Evolutionary conservation across 2,329 filamentous ascomycete genomes (phyloP), one percentile per base, ranked within the genome.

Genomic region (Fusarium poae): DNA sequence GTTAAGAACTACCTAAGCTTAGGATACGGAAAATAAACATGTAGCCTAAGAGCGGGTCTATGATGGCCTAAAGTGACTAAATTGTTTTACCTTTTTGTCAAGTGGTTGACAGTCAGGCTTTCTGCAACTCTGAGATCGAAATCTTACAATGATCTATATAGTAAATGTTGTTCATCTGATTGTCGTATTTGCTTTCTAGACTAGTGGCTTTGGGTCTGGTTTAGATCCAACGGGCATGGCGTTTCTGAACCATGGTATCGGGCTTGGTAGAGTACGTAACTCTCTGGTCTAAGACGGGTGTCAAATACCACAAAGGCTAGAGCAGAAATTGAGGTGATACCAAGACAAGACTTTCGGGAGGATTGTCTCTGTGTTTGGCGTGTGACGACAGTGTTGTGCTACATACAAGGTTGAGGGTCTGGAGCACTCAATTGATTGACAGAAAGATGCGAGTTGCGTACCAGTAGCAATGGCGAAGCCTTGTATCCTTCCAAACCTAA

Each of bases 201-300:
- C 35, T 32, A 49, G 30, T 34, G 15, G 15, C 16, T 23, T 34
- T 34, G 16, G 16, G 21, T 16, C 46, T 21, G n/a, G 10, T 8
- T 23, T 23, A 16, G 15, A 8, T 23, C 4, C 2, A 62, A 42
- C 43, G 50, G 42, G 29, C 21, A 54, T 29, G 40, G 57, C 50
- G 16, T 49, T 35, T 25, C 23, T 62, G 37, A 48, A 44, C 42
- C 46, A 52, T 46, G 45, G 12, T 12, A 15, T 45, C n/a, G 40
- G 40, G 32, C 25, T 34, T 15, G 15, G 35, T 25, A 32, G 15
- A 20, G 65, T 15, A 51, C 34, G 44, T 42, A 32, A 35, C 43
- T 43, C 40, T 25, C 25, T 23, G 44, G 25, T 30, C 61, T 66
- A 61, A 62, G 55, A 69, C 56, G 65, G 65, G 61, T 20, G 65